These are phyloP conservation scores for Rhynchospora breviuscula DNA, from an alignment of 176 grass and related monocot species.

Conservation along the genomic window DNA sequence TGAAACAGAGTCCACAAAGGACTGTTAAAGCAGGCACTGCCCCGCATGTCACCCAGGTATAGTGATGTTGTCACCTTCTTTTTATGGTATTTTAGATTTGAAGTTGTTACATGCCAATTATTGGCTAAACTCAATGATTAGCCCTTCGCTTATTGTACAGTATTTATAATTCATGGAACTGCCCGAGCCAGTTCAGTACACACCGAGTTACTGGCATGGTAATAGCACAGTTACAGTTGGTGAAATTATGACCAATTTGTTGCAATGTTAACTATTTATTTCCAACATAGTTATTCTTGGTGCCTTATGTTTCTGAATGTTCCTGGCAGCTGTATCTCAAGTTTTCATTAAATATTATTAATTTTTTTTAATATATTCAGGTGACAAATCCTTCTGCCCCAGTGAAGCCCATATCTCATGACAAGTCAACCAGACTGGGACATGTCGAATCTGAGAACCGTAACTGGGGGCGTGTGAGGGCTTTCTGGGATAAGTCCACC, in stretches of 20 bases:
- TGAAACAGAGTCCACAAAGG: slow-evolving; percentile 35
- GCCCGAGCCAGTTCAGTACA: neutral
- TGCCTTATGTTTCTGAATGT: neutral
- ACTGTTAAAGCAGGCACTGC: slow-evolving; percentile 9
- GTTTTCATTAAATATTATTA: neutral
- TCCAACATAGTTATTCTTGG: neutral
- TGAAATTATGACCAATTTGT: neutral
- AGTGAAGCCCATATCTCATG: neutral
- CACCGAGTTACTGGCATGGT: neutral
- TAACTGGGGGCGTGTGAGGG: slow-evolving; percentile 6
- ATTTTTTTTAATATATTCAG: neutral
- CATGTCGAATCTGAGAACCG: neutral
- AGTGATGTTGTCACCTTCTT: neutral
- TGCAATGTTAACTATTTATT: neutral
- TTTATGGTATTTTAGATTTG: neutral
- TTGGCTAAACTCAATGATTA: neutral
- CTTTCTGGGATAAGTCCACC: slow-evolving; percentile 14
- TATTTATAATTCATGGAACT: neutral
- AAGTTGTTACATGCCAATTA: neutral
- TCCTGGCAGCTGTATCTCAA: neutral
- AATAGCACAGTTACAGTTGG: neutral
- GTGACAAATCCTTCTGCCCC: slow-evolving; percentile 9
- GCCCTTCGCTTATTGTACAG: neutral
- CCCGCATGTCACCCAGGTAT: slow-evolving; percentile 49
- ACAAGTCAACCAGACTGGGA: neutral